Conservation (phyloP, 208 protist species). For the Borovskyia barvae region DNA sequence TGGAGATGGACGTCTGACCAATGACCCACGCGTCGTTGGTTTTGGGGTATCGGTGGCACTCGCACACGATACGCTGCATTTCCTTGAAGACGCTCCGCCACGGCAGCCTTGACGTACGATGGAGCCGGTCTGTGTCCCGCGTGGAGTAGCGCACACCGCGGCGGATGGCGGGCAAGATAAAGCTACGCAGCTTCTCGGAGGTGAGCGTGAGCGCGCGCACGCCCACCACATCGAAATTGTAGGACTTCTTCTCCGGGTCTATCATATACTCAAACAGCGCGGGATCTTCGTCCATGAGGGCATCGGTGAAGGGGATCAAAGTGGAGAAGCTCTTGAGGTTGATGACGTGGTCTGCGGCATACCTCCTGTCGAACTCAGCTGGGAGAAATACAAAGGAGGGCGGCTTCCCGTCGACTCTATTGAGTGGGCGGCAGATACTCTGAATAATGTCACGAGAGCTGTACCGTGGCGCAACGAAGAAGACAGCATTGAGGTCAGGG, state of each 20-base stretch:
- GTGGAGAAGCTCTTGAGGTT: constrained; percentile 75
- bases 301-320: constrained; percentile 76
- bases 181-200: constrained; percentile 46
- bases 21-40: constrained; percentile 82
- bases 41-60: constrained; percentile 80
- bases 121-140: constrained; percentile 58
- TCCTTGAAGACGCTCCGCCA: constrained; percentile 73
- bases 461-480: constrained; percentile 74
- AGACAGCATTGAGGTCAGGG: constrained; percentile 75
- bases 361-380: constrained; percentile 44
- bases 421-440: constrained; percentile 78
- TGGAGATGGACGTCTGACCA: constrained; percentile 61
- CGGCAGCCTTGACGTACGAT: constrained; percentile 56
- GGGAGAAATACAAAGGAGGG: constrained; percentile 71
- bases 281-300: constrained; percentile 84
- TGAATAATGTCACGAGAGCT: constrained; percentile 84
- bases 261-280: constrained; percentile 80
- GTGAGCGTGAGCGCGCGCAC: constrained; percentile 60
- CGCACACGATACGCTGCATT: constrained; percentile 61
- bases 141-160: constrained; percentile 72
- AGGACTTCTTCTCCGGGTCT: constrained; percentile 69
- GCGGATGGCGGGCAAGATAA: constrained; percentile 70
- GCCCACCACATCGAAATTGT: constrained; percentile 70
- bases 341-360: constrained; percentile 51
- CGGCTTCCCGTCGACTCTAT: constrained; percentile 54